Evolutionary conservation across 2,329 filamentous ascomycete species (phyloP).

Genomic region (Penicillium sp.): DNA sequence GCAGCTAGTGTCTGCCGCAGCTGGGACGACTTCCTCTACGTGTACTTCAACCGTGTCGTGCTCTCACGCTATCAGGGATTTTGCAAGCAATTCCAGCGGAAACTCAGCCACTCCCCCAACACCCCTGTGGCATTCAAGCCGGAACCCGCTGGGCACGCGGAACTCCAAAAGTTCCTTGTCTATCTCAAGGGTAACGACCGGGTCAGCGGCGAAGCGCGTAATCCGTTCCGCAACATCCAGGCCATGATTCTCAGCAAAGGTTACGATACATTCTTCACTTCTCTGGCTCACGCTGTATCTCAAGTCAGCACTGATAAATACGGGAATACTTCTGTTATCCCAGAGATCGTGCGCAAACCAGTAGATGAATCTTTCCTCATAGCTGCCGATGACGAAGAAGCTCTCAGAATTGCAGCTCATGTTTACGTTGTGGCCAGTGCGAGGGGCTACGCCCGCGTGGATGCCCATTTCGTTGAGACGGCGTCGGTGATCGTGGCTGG

Average conservation of each 20-base stretch:
- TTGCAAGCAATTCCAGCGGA: conserved; percentile 38
- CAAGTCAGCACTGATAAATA: conserved; percentile 24
- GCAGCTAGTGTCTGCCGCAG: conserved; percentile 66
- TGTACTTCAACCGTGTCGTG: conserved; percentile 76
- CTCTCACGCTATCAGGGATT: conserved; percentile 71
- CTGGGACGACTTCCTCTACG: conserved; percentile 82
- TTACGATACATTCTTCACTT: conserved; percentile 36
- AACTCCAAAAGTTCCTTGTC: conserved; percentile 33
- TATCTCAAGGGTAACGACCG: conserved; percentile 30
- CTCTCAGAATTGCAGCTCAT: conserved; percentile 61
- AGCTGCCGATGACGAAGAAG: conserved; percentile 45
- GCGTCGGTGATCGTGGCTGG: conserved; percentile 55
- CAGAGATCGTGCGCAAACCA: conserved; percentile 41
- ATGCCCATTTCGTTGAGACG: conserved; percentile 56
- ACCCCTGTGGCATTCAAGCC: conserved; percentile 48
- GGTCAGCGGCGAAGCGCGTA: conserved; percentile 34
- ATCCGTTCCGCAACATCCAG: conserved; percentile 40
- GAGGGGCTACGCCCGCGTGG: conserved; percentile 44
- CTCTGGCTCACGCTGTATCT: conserved; percentile 35
- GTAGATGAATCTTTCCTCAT: conserved; percentile 43
- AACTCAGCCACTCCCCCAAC: conserved; percentile 47
- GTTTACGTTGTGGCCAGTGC: conserved; percentile 58
- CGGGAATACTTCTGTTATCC: conserved; percentile 28
- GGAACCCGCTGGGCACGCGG: conserved; percentile 43
- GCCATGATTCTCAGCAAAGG: conserved; percentile 36